phyloP scores from a whole-genome alignment of 345 rosid genomes.

The Eucalyptus microcorys region DNA sequence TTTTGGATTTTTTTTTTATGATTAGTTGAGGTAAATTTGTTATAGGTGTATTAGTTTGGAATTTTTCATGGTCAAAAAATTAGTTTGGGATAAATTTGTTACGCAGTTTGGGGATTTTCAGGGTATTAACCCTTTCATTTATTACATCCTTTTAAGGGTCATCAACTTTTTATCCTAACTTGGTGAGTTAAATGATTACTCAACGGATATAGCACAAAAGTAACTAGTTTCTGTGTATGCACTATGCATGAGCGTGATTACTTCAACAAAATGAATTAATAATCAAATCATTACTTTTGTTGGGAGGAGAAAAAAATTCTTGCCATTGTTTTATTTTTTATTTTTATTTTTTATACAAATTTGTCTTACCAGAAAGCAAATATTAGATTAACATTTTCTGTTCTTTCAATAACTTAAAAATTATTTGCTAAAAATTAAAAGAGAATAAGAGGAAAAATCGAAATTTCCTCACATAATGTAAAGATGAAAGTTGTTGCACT shows the following conservation, averaged over 20 bases:
- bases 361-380: not conserved
- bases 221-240: not conserved
- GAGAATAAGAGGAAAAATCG: not conserved
- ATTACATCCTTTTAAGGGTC: no score
- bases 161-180: no score
- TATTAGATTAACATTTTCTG: not conserved
- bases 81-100: no score
- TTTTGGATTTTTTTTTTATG: no score
- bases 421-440: not conserved
- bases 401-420: not conserved
- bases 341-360: not conserved
- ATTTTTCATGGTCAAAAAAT: accelerated
- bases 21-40: no score
- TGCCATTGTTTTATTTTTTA: not conserved
- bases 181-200: no score
- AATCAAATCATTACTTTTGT: not conserved
- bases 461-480: not conserved
- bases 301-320: not conserved
- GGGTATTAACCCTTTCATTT: no score
- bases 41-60: accelerated
- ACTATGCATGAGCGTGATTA: not conserved
- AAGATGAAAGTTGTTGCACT: not conserved
- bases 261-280: not conserved
- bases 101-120: accelerated
- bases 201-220: not conserved